phyloP scores from a whole-genome alignment of 139 green algal species.

The Limnomonas spitsbergensis region DNA sequence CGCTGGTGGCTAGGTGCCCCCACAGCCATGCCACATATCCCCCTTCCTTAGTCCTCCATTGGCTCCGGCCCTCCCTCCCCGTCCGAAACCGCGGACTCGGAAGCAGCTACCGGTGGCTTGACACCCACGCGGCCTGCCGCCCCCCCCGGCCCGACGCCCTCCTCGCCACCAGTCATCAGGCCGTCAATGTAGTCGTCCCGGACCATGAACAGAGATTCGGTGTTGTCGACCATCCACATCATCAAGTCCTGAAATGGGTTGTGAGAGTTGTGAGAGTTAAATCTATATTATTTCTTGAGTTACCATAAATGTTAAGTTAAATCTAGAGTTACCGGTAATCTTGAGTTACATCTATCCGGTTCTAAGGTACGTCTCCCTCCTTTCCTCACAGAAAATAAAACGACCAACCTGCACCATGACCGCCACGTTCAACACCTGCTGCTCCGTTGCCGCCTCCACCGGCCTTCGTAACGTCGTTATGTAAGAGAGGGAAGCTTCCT shows the following conservation, averaged over 20 bases:
- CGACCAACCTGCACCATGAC: background rate
- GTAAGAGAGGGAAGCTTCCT: background rate
- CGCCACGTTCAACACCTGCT: background rate
- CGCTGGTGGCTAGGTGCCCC: too few relatives aligned
- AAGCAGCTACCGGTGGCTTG: too few relatives aligned
- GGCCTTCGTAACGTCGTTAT: background rate
- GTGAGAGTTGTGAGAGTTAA: background rate
- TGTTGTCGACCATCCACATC: constrained; percentile 9
- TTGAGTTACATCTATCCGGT: background rate
- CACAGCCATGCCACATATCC: too few relatives aligned
- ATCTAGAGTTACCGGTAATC: background rate
- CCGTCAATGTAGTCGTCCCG: background rate
- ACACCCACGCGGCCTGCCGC: too few relatives aligned
- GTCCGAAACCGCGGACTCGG: too few relatives aligned
- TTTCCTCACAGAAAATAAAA: background rate
- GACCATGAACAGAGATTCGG: background rate
- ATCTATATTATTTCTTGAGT: background rate
- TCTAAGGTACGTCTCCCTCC: background rate
- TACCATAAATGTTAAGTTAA: background rate
- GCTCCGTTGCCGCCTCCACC: background rate
- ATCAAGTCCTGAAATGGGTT: constrained; percentile 14
- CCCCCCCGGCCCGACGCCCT: too few relatives aligned
- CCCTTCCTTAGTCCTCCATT: too few relatives aligned
- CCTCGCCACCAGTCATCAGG: too few relatives aligned
- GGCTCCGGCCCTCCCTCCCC: too few relatives aligned